Evolutionary conservation across 306 rosid species (phyloP).

Genomic region (Castanea sativa): DNA sequence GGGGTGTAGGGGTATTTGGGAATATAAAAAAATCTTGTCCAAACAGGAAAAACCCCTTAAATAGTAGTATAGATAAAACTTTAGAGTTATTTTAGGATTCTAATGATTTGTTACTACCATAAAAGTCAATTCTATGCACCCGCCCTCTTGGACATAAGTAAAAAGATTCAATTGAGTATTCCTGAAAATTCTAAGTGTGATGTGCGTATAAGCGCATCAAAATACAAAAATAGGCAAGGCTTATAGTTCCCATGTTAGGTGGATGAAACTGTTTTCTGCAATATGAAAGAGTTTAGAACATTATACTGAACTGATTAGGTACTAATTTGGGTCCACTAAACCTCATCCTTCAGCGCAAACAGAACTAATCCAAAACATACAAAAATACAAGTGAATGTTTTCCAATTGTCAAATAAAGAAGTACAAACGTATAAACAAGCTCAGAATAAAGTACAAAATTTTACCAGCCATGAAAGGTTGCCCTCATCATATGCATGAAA

Average conservation of each 20-base stretch:
- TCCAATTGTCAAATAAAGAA: constrained; percentile 4
- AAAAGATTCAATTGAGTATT: too few relatives aligned
- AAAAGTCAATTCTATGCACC: too few relatives aligned
- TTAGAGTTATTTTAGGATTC: too few relatives aligned
- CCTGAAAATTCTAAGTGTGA: too few relatives aligned
- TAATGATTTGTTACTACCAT: too few relatives aligned
- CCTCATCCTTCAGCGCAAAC: not conserved
- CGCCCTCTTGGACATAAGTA: too few relatives aligned
- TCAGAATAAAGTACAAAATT: constrained; percentile 14
- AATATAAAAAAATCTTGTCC: too few relatives aligned
- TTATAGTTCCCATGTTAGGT: not conserved
- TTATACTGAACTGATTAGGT: not conserved
- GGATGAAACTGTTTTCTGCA: not conserved
- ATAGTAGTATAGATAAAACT: too few relatives aligned
- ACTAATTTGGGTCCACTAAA: not conserved
- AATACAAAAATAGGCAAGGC: not conserved
- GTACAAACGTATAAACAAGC: constrained; percentile 1
- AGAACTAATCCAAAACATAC: not conserved
- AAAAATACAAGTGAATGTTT: not conserved
- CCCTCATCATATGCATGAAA: constrained; percentile 76
- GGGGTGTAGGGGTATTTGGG: too few relatives aligned
- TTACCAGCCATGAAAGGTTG: constrained; percentile 69
- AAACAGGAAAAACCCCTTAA: too few relatives aligned
- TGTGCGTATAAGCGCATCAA: too few relatives aligned
- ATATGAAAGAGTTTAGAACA: not conserved